Base-by-base conservation (phyloP, 148 eudicot genomes). In the Persicaria maculosa region DNA sequence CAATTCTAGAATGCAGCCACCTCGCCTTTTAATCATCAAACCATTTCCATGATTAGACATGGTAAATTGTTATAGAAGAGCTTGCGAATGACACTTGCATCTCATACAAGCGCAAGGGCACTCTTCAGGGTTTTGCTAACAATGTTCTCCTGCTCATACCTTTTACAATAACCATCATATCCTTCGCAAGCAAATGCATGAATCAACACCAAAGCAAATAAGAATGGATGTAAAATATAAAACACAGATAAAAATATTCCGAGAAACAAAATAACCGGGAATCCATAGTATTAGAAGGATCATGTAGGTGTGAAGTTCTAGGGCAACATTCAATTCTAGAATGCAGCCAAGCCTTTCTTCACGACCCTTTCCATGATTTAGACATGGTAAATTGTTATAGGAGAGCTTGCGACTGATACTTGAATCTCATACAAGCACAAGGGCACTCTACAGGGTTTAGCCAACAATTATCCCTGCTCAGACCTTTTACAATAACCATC, bases 401-500 rank as follows among this genome's bases (percentile, higher is more conserved):
- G 40, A 43, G 47, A 65, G 19, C 9, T 65, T 65, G 70, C 70
- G 6, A 65, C 40, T 65, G 70, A 6, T 46, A 36, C 70, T 65
- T 65, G 70, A n/a, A 65, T 65, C 70, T 65, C 70, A 0, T 65
- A 65, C 70, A 65, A 65, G 47, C 46, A 8, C 70, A 65, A 65
- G 15, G 17, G 70, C 70, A 65, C 45, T 65, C 70, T 65, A 36
- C 70, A 36, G 70, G 47, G 70, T 15, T 17, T 65, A 36, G 45
- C 45, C 47, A 5, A 43, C 70, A 40, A 65, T 46, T 15, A 40
- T 65, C 7, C 20, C 70, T 65, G 70, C 47, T 65, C 70, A 65
- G 70, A 65, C 70, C 70, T 65, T 65, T 65, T 65, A 65, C 70
- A 12, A 43, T 65, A 62, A 65, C 45, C 70, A 65, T 65, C 70